These are phyloP conservation scores for Diphasiastrum complanatum DNA, from an alignment of 83 land plant species.

Conservation along the genomic window DNA sequence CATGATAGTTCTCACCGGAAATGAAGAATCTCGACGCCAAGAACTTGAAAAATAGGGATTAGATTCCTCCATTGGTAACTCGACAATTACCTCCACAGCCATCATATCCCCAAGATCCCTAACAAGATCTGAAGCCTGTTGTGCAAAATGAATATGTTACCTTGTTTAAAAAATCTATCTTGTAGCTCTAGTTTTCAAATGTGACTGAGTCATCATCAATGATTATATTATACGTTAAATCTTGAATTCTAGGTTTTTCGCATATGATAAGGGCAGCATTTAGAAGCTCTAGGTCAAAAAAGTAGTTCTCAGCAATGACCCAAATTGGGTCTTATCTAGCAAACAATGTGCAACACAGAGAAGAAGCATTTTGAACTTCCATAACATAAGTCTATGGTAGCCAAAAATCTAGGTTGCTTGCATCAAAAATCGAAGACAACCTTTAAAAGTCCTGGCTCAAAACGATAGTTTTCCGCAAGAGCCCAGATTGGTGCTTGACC, in stretches of 20 bases:
- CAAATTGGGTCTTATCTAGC: neutral
- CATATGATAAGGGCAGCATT: too few relatives aligned
- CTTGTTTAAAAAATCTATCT: neutral
- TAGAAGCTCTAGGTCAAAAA: too few relatives aligned
- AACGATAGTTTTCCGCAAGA: slow-evolving; percentile 93
- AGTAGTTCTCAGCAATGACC: neutral
- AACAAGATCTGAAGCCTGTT: slow-evolving; percentile 62
- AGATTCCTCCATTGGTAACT: slow-evolving; percentile 91
- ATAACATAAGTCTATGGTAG: neutral
- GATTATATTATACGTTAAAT: too few relatives aligned
- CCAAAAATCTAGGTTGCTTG: too few relatives aligned
- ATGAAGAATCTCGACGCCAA: slow-evolving; percentile 67
- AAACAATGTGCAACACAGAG: neutral
- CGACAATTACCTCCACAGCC: slow-evolving; percentile 70
- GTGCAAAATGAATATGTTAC: neutral
- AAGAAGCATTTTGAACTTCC: neutral
- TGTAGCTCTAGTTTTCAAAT: neutral
- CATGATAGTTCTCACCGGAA: slow-evolving; percentile 21
- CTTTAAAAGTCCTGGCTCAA: slow-evolving; percentile 92
- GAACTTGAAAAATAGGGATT: slow-evolving; percentile 91
- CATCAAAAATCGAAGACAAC: slow-evolving; percentile 30
- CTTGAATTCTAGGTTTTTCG: too few relatives aligned
- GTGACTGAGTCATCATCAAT: too few relatives aligned
- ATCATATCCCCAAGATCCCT: slow-evolving; percentile 66
- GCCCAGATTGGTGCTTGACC: slow-evolving; percentile 73